A percentile compares a stretch with the other conserved stretches of the same genome.
Evolutionary conservation across 805 yeast genomes (phyloP).

Genomic region (Spathaspora gorwiae): DNA sequence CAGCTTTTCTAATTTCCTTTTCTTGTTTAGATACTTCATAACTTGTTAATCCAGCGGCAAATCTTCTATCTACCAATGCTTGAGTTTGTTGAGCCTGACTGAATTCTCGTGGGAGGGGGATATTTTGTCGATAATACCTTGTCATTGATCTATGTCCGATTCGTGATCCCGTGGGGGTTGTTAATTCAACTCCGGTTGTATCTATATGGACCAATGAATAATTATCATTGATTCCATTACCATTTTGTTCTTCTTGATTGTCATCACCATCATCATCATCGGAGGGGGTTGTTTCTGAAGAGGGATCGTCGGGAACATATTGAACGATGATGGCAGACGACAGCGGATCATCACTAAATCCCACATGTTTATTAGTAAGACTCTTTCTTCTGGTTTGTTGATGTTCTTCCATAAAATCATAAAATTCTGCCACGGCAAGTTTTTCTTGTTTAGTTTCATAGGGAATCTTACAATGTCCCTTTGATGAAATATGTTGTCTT

Average conservation of each 20-base stretch:
- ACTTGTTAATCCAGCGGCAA: conserved; percentile 32
- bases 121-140: conserved; percentile 66
- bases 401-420: conserved; percentile 26
- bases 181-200: conserved; percentile 58
- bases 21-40: conserved; percentile 30
- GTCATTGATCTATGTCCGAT: conserved; percentile 79
- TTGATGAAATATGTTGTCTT: conserved; percentile 39
- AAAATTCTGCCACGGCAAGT: conserved; percentile 32
- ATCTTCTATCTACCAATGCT: conserved; percentile 64
- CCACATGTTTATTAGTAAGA: conserved; percentile 19
- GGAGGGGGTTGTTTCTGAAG: conserved; percentile 9
- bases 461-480: conserved; percentile 45
- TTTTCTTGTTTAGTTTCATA: conserved; percentile 40
- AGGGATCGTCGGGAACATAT: not conserved
- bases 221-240: conserved; percentile 17
- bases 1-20: conserved; percentile 21
- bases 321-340: conserved; percentile 11
- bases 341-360: conserved; percentile 16
- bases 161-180: conserved; percentile 71
- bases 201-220: conserved; percentile 41
- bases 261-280: conserved; percentile 6
- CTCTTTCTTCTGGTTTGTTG: conserved; percentile 7
- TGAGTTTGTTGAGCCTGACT: conserved; percentile 71
- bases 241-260: conserved; percentile 10
- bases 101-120: conserved; percentile 15